Evolutionary conservation across 768 basidiomycete genomes (phyloP).

Genomic region (Tricholomella constricta): DNA sequence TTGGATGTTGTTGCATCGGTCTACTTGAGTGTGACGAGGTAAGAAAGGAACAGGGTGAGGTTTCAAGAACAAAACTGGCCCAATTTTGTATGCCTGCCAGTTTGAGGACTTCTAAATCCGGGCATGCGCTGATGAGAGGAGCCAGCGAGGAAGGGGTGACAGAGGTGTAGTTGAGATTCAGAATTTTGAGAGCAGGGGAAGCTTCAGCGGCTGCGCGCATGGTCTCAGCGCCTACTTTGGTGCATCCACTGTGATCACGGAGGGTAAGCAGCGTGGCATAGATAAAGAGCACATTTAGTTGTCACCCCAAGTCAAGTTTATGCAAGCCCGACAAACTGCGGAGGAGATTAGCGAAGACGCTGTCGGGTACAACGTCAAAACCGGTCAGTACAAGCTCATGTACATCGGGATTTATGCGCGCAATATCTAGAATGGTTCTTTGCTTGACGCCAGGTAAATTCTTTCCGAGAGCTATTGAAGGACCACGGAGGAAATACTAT

Average conservation of each 20-base stretch:
- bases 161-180: constrained; percentile 67
- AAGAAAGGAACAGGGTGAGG: neutral
- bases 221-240: constrained; percentile 55
- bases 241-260: constrained; percentile 50
- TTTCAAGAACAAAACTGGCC: constrained; percentile 37
- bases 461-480: constrained; percentile 45
- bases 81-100: constrained; percentile 63
- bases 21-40: constrained; percentile 30
- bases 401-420: constrained; percentile 36
- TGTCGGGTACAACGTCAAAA: constrained; percentile 55
- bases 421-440: constrained; percentile 49
- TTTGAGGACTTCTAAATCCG: constrained; percentile 55
- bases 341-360: constrained; percentile 51
- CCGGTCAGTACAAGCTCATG: constrained; percentile 52
- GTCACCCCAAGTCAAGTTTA: constrained; percentile 57
- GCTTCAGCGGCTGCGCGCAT: constrained; percentile 41
- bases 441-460: constrained; percentile 55
- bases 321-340: constrained; percentile 44
- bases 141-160: constrained; percentile 50
- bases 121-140: constrained; percentile 38
- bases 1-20: constrained; percentile 58
- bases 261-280: constrained; percentile 8
- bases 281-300: neutral
- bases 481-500: constrained; percentile 63
- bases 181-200: constrained; percentile 43